A percentile compares a stretch with the other conserved stretches of the same genome.
Evolutionary conservation across 768 basidiomycete genomes (phyloP).

Genomic region (Serendipita indica): DNA sequence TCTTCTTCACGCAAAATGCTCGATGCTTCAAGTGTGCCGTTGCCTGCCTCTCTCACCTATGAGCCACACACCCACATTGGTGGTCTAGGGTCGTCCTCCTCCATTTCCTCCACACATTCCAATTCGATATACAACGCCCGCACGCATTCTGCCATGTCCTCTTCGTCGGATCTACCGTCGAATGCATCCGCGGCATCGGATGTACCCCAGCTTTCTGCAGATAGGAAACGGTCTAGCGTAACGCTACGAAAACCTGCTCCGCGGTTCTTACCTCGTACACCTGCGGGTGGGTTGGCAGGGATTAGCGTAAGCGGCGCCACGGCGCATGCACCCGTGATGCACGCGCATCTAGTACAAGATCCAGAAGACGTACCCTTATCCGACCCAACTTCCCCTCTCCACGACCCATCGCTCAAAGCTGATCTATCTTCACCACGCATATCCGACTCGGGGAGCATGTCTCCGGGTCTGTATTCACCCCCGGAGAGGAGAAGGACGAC

Average conservation of each 20-base stretch:
- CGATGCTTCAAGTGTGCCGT: not conserved
- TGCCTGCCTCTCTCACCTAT: not conserved
- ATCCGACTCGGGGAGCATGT: no score
- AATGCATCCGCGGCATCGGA: not conserved
- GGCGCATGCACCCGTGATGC: not conserved
- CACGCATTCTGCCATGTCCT: not conserved
- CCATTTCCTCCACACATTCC: not conserved
- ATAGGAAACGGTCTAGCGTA: not conserved
- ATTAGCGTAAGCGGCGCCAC: not conserved
- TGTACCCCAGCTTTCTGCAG: no score
- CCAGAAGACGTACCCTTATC: not conserved
- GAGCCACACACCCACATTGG: not conserved
- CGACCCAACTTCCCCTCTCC: not conserved
- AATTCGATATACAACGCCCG: not conserved
- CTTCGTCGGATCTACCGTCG: not conserved
- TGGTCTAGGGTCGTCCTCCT: not conserved
- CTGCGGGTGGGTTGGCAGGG: not conserved
- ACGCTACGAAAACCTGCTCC: not conserved
- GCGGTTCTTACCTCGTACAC: not conserved
- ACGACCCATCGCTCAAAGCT: not conserved
- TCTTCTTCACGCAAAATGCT: not conserved
- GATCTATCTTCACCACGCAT: no score
- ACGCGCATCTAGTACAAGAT: not conserved
- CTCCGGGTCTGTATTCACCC: not conserved
- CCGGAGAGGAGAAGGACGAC: not conserved